Percentiles rank a stretch among this genome's conserved stretches.
These are phyloP conservation scores for Scleroderma citrinum DNA, from an alignment of 768 basidiomycete species.

Conservation along the genomic window DNA sequence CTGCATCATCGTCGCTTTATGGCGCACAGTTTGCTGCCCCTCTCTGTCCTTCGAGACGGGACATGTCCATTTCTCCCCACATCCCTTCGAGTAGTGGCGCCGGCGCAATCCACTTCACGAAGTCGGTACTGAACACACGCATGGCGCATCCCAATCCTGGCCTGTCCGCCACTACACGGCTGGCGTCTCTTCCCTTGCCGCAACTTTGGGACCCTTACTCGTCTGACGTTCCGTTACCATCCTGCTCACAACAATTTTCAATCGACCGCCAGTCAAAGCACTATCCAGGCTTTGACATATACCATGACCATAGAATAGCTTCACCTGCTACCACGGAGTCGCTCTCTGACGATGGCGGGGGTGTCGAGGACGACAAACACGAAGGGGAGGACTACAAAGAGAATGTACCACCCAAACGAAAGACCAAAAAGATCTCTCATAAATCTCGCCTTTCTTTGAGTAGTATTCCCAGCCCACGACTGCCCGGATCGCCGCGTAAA, in stretches of 20 bases:
- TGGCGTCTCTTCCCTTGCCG: constrained; percentile 9
- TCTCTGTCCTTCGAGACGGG: constrained; percentile 27
- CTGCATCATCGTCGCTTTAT: constrained; percentile 27
- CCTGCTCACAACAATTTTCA: constrained; percentile 28
- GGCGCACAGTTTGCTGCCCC: constrained; percentile 22
- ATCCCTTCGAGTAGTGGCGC: constrained; percentile 24
- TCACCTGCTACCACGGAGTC: constrained; percentile 1
- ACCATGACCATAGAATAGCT: constrained; percentile 35
- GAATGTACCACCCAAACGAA: constrained; percentile 48
- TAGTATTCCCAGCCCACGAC: constrained; percentile 2
- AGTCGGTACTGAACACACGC: not conserved
- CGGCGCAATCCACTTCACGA: constrained; percentile 33
- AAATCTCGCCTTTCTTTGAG: constrained; percentile 17
- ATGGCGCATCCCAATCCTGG: not conserved
- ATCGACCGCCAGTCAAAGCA: constrained; percentile 52
- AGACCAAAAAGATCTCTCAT: constrained; percentile 34
- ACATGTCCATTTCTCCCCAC: constrained; percentile 23
- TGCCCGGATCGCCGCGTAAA: constrained; percentile 2
- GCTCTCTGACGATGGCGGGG: constrained; percentile 1
- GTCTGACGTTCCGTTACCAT: constrained; percentile 16
- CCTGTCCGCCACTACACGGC: constrained; percentile 4
- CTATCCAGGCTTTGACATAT: constrained; percentile 62
- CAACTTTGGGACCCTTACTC: constrained; percentile 16
- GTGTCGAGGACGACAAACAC: constrained; percentile 9
- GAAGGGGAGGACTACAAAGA: constrained; percentile 48